Conservation (phyloP, 2,329 filamentous ascomycete genomes). For the Aspergillus tanneri region DNA sequence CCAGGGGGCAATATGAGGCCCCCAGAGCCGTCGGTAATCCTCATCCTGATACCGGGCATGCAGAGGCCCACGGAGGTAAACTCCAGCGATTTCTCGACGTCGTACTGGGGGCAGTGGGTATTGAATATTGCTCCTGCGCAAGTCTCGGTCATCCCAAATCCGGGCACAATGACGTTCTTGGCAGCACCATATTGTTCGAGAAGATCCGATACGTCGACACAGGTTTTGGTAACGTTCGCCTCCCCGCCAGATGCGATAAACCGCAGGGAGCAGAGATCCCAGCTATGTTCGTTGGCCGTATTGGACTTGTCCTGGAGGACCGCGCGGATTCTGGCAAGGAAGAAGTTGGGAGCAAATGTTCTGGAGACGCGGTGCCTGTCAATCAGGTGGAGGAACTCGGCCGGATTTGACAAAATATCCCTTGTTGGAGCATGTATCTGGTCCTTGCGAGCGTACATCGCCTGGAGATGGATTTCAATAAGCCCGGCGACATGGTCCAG, state of each 20-base stretch:
- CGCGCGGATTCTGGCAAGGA: conserved; percentile 19
- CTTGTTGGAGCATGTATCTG: conserved; percentile 22
- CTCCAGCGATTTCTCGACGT: conserved; percentile 27
- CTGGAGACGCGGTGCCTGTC: conserved; percentile 32
- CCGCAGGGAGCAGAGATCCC: conserved; percentile 21
- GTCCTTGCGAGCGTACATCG: conserved; percentile 30
- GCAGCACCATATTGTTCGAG: conserved; percentile 30
- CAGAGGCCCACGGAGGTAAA: conserved; percentile 23
- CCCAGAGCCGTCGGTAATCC: conserved; percentile 15
- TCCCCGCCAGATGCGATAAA: conserved; percentile 42
- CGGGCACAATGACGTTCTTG: conserved; percentile 41
- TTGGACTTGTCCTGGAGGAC: conserved; percentile 39
- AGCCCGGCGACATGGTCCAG: conserved; percentile 57
- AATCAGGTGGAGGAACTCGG: conserved; percentile 44
- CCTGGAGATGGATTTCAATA: conserved; percentile 53
- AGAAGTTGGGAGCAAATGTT: conserved; percentile 31
- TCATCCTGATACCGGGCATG: conserved; percentile 24
- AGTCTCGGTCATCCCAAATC: conserved; percentile 49
- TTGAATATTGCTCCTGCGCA: conserved; percentile 53
- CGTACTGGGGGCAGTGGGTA: conserved; percentile 42
- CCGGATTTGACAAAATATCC: conserved; percentile 33
- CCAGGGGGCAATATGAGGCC: neutral
- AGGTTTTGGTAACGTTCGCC: conserved; percentile 33
- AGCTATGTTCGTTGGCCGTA: neutral
- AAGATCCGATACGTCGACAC: conserved; percentile 36